Evolutionary conservation across 495 filamentous ascomycete genomes (phyloP), one percentile per base, ranked within the genome.

Genomic region (Aspergillus biplanus): DNA sequence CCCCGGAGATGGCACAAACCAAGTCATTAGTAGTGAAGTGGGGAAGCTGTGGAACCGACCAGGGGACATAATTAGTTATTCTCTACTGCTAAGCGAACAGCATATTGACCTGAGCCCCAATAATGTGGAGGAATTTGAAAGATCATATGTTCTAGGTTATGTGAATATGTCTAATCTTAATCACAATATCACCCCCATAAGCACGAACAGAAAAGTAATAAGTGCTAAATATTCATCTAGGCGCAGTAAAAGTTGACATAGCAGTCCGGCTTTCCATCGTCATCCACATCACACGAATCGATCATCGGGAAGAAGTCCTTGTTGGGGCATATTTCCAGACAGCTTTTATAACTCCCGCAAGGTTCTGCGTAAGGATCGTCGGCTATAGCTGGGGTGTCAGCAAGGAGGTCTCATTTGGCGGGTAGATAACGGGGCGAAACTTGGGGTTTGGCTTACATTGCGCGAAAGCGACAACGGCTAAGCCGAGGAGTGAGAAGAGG

Each of bases 261-360:
- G 13, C 37, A 39, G 8, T 75, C 68, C 3, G 58, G 58, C 31
- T 52, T 37, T 39, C 48, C 58, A 61, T 61, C 58, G 13, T 53
- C 48, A n/a, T 42, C 58, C 4, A 52, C 32, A 18, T 54, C 49
- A 13, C 58, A 61, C 1, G 33, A 33, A 53, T 61, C 58, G 7
- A 32, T 52, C 18, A 53, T 15, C 8, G 58, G 58, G 13, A 61
- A 53, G 9, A 61, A 61, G 48, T 61, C 58, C 33, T 54, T 27
- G 48, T 61, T 52, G 0, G 58, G 58, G 16, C 58, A 61, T 2
- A 5, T 54, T 7, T n/a, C 9, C 8, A 61, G 33, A 13, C 58
- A 61, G 0, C 13, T 53, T 44, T 53, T 53, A 31, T 35, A 35
- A 35, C 58, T 61, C n/a, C 58, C 58, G 49, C 58, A 61, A 7